Evolutionary conservation across 345 rosid genomes (phyloP).

Genomic region (Eucalyptus marginata): DNA sequence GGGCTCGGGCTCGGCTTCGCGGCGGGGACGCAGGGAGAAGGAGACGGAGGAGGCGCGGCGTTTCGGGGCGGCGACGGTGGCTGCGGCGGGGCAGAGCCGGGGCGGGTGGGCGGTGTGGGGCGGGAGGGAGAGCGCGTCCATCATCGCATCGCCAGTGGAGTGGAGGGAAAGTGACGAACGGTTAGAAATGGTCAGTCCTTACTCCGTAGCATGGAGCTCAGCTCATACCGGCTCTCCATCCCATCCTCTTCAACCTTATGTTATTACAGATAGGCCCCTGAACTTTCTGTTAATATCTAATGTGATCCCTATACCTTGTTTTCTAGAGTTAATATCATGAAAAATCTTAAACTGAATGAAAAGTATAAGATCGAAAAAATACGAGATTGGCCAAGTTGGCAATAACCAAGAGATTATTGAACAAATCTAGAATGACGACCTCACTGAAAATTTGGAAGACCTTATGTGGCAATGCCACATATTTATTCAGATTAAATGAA

Average conservation of each 20-base stretch:
- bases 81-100: neutral
- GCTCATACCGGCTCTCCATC: neutral
- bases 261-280: neutral
- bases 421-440: accelerated
- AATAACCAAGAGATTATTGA: accelerated
- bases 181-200: neutral
- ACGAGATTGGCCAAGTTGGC: accelerated
- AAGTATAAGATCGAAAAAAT: no score
- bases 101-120: constrained; percentile 1
- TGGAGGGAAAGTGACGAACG: neutral
- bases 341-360: no score
- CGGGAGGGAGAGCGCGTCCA: constrained; percentile 13
- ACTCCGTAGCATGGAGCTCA: neutral
- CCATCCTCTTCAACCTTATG: neutral
- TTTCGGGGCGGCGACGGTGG: neutral
- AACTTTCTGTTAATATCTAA: neutral
- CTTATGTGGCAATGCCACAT: accelerated
- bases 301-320: neutral
- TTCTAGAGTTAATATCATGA: neutral
- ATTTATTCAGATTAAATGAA: accelerated
- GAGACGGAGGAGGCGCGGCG: constrained; percentile 9
- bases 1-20: neutral
- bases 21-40: constrained; percentile 29
- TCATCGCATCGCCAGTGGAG: neutral
- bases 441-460: accelerated